Base-by-base conservation (phyloP, 257 asterid genomes). In the Sherardia arvensis region DNA sequence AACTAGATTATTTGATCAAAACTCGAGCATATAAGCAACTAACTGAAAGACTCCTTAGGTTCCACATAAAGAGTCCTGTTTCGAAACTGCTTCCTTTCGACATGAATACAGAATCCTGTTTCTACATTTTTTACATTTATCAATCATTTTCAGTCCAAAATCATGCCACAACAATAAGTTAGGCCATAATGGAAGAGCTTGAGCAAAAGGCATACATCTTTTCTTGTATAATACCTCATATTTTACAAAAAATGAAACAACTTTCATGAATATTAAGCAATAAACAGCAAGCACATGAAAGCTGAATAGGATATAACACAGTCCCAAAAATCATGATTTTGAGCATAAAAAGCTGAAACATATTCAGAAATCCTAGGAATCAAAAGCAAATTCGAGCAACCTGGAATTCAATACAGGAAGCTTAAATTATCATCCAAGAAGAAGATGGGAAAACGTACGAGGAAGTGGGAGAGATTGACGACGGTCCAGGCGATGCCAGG, bases 401-500 rank as follows among this genome's bases (percentile, higher is more conserved):
- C 43, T 29, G 3, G 20, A 29, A 25, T 47, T 15, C 43, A 60
- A 56, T 8, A 26, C 45, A 66, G 18, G 23, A 32, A 57, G 7
- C 32, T 25, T 9, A 57, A n/a, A 57, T 28, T 28, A 22, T 28
- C 27, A 18, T 38, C 47, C 18, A 12, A 38, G 1, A 38, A 12
- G 7, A 0, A 38, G 4, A 38, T 38, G 7, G 27, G 59, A 14
- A 22, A 25, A 47, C 78, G 17, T 77, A 88, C 96, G 62, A 78
- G 66, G 65, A 92, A 92, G 76, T 92, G 98, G 58, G 74, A 61
- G 67, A 92, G 83, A 73, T 89, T 89, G 72, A 92, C 91, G 70
- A 89, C 48, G 25, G 98, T 92, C 97, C 98, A 92, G 22, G 97
- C 98, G 78, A 76, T 82, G 74, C 98, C 98, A 51, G 98, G 89